Evolutionary conservation across 148 eudicot species (phyloP), one percentile per base, ranked within the genome.

Genomic region (Vaccinium darrowii): DNA sequence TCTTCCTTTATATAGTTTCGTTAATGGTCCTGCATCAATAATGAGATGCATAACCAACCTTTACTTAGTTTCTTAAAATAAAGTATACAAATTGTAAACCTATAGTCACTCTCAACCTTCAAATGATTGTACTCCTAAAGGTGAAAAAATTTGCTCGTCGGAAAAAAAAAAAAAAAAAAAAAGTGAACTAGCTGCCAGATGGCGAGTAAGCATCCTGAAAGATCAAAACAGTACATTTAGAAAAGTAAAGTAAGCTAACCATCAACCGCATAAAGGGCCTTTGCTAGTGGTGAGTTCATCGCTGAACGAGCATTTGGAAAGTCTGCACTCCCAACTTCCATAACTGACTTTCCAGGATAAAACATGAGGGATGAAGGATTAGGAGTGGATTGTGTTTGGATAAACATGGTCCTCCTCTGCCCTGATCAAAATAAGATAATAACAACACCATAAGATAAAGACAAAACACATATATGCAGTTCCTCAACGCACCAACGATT

Each of bases 351-450:
- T 85, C 95, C 98, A 0, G 98, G 98, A 88, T 93, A 91, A 81
- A 96, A 96, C 98, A 96, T 94, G n/a, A 96, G 89, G 11, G 98
- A 96, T 15, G 93, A 90, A 57, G 98, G 98, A 87, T 96, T 96
- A 14, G 98, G 98, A 74, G 98, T 96, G 3, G 98, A 89, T 85
- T 96, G 96, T 23, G 98, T 94, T 88, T 94, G 98, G 84, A 96
- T 96, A 86, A 96, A 96, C 98, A 96, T 96, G 67, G 91, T 91
- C 90, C 98, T 93, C 89, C 90, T 93, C 90, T 96, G 98, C 86
- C 93, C 98, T 96, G 91, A 65, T 78, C 78, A 88, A n/a, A 74
- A 3, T 30, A 83, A 36, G 54, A 1, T 19, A 7, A 73, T 36
- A 73, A 73, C 77, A 33, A 3, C 9, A 39, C 39, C 47, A 14